Base-by-base conservation (phyloP, 495 filamentous ascomycete species). In the Aspergillus steynii region DNA sequence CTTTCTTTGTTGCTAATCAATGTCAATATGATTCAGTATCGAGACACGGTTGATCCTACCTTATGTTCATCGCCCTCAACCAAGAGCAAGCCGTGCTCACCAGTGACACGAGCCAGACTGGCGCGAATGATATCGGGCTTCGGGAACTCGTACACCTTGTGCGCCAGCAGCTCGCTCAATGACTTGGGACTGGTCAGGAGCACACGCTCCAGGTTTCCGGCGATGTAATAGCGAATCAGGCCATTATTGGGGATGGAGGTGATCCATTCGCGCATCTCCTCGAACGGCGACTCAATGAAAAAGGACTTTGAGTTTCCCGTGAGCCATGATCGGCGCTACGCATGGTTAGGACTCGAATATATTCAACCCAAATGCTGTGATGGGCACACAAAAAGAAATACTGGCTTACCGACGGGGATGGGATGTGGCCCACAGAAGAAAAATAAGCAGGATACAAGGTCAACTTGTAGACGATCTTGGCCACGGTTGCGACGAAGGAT, bases 1-100 rank as follows among this genome's bases (percentile, higher is more conserved):
- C 66, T 87, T 91, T 12, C 93, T 82, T 80, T 96, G 92, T 58
- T 57, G 58, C 68, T 70, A 28, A 50, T n/a, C 25, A 3, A 12
- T 27, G 12, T 53, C 26, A 66, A 57, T 48, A 52, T 26, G 25
- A 14, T 26, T 4, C 4, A 15, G 15, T 7, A 47, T 14, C 9
- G 31, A 6, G 53, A 32, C 29, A 46, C 29, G 1, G 12, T 48
- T 14, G 31, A 48, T n/a, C 61, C 8, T 56, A 80, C 78, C 78
- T 88, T 92, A 68, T 96, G 92, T 61, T 91, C 90, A 12, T 93
- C 88, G 26, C 93, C 93, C 72, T 97, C 93, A 1, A 91, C 88
- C 5, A 97, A 78, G 10, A 97, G 75, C 0, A 98, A 63, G 0
- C 94, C 93, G 50, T 89, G 70, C 7, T 53, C 48, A 0, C 94